Percentiles rank a stretch among this genome's conserved stretches.
Evolutionary conservation across 257 asterid genomes (phyloP).

Genomic region (Ajuga chamaepitys): DNA sequence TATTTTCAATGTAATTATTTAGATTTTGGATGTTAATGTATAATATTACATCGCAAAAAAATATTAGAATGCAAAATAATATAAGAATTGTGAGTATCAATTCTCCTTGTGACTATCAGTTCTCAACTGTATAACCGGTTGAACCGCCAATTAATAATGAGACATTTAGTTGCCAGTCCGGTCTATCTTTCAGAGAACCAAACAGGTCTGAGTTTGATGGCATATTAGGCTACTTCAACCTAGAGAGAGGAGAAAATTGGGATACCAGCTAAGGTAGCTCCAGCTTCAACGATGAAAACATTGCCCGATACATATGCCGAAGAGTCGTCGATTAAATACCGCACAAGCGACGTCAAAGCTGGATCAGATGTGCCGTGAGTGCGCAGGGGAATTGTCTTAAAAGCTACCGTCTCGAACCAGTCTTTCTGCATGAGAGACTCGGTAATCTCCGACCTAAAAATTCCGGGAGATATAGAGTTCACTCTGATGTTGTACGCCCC

Average conservation of each 20-base stretch:
- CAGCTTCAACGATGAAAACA: constrained; percentile 29
- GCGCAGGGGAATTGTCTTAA: constrained; percentile 12
- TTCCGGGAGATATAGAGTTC: constrained; percentile 34
- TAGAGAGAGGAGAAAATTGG: constrained; percentile 34
- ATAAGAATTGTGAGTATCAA: too few relatives aligned
- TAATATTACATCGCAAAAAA: too few relatives aligned
- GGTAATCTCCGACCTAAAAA: constrained; percentile 37
- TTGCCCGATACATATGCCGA: constrained; percentile 31
- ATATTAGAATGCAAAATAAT: too few relatives aligned
- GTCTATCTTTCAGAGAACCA: too few relatives aligned
- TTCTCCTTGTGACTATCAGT: too few relatives aligned
- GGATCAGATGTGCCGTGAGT: constrained; percentile 24
- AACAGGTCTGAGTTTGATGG: too few relatives aligned
- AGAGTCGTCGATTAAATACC: constrained; percentile 30
- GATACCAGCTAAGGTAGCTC: constrained; percentile 27
- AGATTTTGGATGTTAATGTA: too few relatives aligned
- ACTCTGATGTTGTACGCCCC: constrained; percentile 28
- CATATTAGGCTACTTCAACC: too few relatives aligned
- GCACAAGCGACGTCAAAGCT: constrained; percentile 28
- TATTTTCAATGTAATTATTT: too few relatives aligned
- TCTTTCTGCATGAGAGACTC: constrained; percentile 16
- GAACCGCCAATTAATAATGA: too few relatives aligned
- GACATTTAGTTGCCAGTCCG: too few relatives aligned
- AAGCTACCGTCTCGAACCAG: constrained; percentile 21
- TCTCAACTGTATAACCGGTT: too few relatives aligned